Evolutionary conservation across 768 basidiomycete species (phyloP).

Genomic region (Naganishia vishniacii): DNA sequence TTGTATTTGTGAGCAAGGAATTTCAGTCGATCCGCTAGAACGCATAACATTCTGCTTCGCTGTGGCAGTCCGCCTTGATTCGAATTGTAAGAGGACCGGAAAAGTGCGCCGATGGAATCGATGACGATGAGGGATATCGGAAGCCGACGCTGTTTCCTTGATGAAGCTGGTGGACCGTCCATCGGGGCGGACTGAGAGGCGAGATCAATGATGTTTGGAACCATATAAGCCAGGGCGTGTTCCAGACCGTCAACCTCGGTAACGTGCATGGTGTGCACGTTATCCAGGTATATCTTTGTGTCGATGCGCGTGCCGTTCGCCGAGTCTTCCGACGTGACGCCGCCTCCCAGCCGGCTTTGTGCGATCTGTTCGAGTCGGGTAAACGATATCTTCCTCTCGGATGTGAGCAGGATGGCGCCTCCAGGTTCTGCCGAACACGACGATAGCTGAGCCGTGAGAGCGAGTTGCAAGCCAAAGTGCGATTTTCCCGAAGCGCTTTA

Average conservation of each 20-base stretch:
- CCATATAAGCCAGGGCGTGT: conserved; percentile 47
- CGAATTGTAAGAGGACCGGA: conserved; percentile 62
- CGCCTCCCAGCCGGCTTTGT: conserved; percentile 26
- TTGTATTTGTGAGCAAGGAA: conserved; percentile 59
- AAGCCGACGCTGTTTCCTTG: conserved; percentile 34
- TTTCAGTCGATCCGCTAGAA: conserved; percentile 68
- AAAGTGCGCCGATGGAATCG: conserved; percentile 81
- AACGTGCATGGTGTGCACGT: conserved; percentile 57
- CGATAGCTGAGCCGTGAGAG: conserved; percentile 71
- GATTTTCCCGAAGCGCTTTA: conserved; percentile 96
- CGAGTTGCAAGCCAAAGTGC: conserved; percentile 78
- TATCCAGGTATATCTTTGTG: conserved; percentile 30
- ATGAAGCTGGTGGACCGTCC: conserved; percentile 32
- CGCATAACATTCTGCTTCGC: conserved; percentile 64
- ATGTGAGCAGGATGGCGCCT: conserved; percentile 41
- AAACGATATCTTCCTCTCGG: conserved; percentile 43
- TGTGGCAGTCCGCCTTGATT: conserved; percentile 62
- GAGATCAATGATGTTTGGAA: conserved; percentile 45
- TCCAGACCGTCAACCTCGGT: conserved; percentile 47
- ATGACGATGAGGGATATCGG: conserved; percentile 76
- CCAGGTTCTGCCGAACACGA: conserved; percentile 48
- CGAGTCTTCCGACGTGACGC: background rate
- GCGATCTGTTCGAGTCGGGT: conserved; percentile 41
- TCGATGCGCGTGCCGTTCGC: background rate
- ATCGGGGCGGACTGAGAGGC: conserved; percentile 52